A percentile compares a stretch with the other conserved stretches of the same genome.
Conservation (phyloP, 2,329 filamentous ascomycete genomes). For the Chrysosphaeria jannelii region DNA sequence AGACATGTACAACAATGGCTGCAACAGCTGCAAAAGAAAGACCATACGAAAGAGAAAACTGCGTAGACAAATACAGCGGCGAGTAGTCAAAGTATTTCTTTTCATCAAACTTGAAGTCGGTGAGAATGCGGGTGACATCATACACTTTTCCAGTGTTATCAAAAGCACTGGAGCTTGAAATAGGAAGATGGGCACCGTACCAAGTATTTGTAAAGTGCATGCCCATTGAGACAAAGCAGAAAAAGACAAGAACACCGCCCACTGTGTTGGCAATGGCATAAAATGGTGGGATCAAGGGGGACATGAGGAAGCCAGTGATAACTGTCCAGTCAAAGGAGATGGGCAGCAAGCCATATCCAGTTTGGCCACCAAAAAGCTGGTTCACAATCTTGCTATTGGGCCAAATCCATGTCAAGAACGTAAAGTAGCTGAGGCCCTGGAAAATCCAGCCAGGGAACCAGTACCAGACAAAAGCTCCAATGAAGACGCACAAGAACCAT, state of each 20-base stretch:
- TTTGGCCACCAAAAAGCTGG: conserved; percentile 15
- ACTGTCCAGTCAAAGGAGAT: conserved; percentile 12
- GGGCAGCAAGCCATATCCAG: conserved; percentile 10
- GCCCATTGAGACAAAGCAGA: conserved; percentile 23
- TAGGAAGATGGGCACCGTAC: conserved; percentile 28
- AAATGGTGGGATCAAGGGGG: conserved; percentile 19
- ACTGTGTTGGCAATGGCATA: conserved; percentile 26
- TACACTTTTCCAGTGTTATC: conserved; percentile 32
- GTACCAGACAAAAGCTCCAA: conserved; percentile 21
- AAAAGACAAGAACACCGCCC: conserved; percentile 21
- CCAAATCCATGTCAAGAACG: conserved; percentile 16
- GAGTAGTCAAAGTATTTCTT: conserved; percentile 31
- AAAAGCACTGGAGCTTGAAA: conserved; percentile 27
- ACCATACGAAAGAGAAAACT: conserved; percentile 28
- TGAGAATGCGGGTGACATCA: conserved; percentile 28
- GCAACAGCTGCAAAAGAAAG: conserved; percentile 26
- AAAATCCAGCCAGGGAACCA: conserved; percentile 25
- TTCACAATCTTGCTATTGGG: conserved; percentile 15
- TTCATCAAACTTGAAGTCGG: conserved; percentile 25
- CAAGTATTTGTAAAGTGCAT: conserved; percentile 25
- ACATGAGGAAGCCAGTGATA: conserved; percentile 17
- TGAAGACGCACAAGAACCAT: conserved; percentile 27
- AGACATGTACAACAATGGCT: conserved; percentile 25
- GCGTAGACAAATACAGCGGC: conserved; percentile 30
- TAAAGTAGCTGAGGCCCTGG: conserved; percentile 15